Evolutionary conservation across 1,139 yeast species (phyloP), one percentile per base, ranked within the genome.

Genomic region (Yamadazyma trypodendri): DNA sequence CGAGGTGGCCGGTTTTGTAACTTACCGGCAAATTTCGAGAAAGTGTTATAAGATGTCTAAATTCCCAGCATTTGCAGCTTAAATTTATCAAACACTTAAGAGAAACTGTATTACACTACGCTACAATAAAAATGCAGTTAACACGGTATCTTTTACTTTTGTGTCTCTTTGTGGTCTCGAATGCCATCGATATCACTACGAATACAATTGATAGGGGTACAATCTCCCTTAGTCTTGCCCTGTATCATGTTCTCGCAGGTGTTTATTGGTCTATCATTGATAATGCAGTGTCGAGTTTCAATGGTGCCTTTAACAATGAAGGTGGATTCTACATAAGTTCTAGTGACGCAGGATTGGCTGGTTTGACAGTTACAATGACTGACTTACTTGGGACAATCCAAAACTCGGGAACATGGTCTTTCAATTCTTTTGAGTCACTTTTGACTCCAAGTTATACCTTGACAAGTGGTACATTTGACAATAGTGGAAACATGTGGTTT

Each of bases 231-330:
- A 15, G 31, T 32, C 14, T 39, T 23, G 40, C 41, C n/a, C 21
- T 37, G 22, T 37, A 33, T 22, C 42, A 35, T 28, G 32, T 43
- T 22, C 20, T 12, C 14, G 44, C 54, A 1, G 62, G 58, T 29
- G 65, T 52, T 11, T 58, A 54, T 39, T 63, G 61, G 60, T 61
- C 69, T 14, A 58, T 63, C 20, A 45, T 63, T 31, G 49, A 63
- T 43, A 61, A 61, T 41, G 55, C 57, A 12, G 25, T 54, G 25
- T 43, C 59, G 8, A 36, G 55, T 4, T 48, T 61, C 31, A 48
- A 50, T 23, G 65, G 67, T 12, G 35, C 39, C 20, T 48, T 63
- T 22, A 29, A 42, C 14, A 52, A 51, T 24, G 45, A 55, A 13
- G 65, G 64, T 36, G 55, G 51, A 1, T 55, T 61, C 32, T 62